Evolutionary conservation across 768 basidiomycete species (phyloP).

Genomic region (Tricholoma matsutake): DNA sequence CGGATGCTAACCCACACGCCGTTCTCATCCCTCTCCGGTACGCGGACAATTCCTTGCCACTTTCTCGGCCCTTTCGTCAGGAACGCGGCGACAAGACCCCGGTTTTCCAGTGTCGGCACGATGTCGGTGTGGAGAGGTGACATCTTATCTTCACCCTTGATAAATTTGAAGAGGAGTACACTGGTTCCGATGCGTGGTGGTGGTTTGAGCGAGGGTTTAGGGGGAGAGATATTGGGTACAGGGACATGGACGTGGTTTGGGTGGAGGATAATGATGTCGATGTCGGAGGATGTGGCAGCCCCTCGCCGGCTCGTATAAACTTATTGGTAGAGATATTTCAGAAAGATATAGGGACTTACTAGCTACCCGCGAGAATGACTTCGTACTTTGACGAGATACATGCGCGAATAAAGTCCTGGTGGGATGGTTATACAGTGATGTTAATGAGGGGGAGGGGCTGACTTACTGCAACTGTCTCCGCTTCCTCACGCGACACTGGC

Average conservation of each 20-base stretch:
- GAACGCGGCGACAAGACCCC: conserved; percentile 43
- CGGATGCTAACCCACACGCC: conserved; percentile 19
- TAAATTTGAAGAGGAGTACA: not conserved
- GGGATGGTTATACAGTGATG: not conserved
- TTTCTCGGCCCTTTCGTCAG: conserved; percentile 27
- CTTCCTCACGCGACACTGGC: conserved; percentile 37
- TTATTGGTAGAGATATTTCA: not conserved
- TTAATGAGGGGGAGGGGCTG: not conserved
- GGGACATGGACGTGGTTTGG: conserved; percentile 43
- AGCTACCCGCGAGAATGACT: conserved; percentile 48
- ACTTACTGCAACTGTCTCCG: conserved; percentile 44
- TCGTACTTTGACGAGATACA: conserved; percentile 47
- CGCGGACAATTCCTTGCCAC: conserved; percentile 53
- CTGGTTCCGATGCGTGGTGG: not conserved
- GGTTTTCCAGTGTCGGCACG: conserved; percentile 38
- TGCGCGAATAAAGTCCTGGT: conserved; percentile 47
- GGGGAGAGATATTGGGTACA: conserved; percentile 25
- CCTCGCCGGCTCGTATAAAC: conserved; percentile 46
- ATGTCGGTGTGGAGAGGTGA: conserved; percentile 31
- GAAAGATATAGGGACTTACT: conserved; percentile 39
- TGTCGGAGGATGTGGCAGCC: conserved; percentile 28
- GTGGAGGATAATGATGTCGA: conserved; percentile 44
- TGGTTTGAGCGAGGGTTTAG: conserved; percentile 3
- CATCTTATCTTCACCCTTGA: not conserved
- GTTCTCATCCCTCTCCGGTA: conserved; percentile 34